Conservation (phyloP, 139 green algal species). For the Desmodesmus armatus region DNA sequence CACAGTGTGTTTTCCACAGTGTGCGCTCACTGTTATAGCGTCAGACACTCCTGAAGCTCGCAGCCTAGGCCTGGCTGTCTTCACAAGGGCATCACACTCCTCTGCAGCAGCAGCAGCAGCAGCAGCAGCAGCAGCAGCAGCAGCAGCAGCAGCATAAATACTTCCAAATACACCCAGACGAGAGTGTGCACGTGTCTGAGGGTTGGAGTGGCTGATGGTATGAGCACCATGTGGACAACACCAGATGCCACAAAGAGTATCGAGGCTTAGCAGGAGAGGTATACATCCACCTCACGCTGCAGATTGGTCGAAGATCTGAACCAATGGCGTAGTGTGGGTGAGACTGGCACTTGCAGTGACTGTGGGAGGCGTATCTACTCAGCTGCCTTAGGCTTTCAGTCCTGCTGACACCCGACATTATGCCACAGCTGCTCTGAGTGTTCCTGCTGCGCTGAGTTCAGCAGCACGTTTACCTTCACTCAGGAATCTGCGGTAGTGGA, state of each 20-base stretch:
- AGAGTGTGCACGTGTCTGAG: too few relatives aligned
- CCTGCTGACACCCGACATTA: too few relatives aligned
- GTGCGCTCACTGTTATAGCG: conserved; percentile 37
- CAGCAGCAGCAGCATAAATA: neutral
- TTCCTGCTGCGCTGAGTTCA: too few relatives aligned
- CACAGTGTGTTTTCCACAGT: too few relatives aligned
- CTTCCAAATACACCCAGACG: too few relatives aligned
- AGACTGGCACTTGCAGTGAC: neutral
- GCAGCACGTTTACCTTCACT: conserved; percentile 6
- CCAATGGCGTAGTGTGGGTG: neutral
- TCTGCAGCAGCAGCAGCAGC: conserved; percentile 3
- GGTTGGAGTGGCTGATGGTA: too few relatives aligned
- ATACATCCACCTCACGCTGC: neutral
- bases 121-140: neutral
- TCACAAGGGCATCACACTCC: conserved; percentile 44
- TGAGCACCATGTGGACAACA: too few relatives aligned
- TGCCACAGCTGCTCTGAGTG: too few relatives aligned
- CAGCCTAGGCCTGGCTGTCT: conserved; percentile 21
- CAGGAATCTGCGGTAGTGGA: conserved; percentile 45
- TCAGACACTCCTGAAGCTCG: conserved; percentile 43
- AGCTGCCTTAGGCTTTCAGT: too few relatives aligned
- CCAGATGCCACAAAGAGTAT: too few relatives aligned
- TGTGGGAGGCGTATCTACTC: neutral
- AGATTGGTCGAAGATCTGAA: neutral
- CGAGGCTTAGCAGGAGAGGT: too few relatives aligned